A percentile compares a stretch with the other conserved stretches of the same genome.
Conservation (phyloP, 306 rosid genomes). For the Clitoria ternatea region DNA sequence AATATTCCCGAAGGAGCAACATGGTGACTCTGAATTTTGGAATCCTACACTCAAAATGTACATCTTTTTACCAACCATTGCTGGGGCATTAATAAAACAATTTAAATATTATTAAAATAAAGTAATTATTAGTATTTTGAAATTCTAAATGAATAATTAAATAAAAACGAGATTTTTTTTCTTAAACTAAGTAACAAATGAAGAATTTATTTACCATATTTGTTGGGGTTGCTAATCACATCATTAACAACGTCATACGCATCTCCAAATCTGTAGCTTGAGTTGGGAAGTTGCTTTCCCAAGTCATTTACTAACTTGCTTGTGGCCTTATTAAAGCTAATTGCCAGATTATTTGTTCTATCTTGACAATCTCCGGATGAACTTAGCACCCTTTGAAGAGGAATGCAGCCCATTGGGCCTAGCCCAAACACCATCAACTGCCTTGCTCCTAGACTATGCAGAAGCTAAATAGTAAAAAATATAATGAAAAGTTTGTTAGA, state of each 20-base stretch:
- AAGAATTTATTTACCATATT: conserved; percentile 57
- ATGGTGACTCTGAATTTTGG: conserved; percentile 67
- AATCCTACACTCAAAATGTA: conserved; percentile 48
- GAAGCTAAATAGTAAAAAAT: conserved; percentile 24
- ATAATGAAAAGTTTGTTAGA: neutral
- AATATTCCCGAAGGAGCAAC: conserved; percentile 83
- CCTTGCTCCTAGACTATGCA: conserved; percentile 75
- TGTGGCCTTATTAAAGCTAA: conserved; percentile 66
- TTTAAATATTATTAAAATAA: too few species aligned
- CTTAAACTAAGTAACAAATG: too few species aligned
- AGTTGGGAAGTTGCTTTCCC: conserved; percentile 55
- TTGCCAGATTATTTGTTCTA: conserved; percentile 66
- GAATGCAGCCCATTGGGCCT: conserved; percentile 95
- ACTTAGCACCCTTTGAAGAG: conserved; percentile 81
- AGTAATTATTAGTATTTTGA: too few species aligned
- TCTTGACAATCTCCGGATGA: conserved; percentile 60
- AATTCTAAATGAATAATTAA: too few species aligned
- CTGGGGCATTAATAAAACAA: too few species aligned
- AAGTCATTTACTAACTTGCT: conserved; percentile 46
- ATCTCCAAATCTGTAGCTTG: conserved; percentile 73
- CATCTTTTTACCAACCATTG: too few species aligned
- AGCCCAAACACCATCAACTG: conserved; percentile 82
- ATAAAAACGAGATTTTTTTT: neutral
- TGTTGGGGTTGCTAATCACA: conserved; percentile 58
- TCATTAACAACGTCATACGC: conserved; percentile 73